Evolutionary conservation across 2,329 filamentous ascomycete genomes (phyloP).

Genomic region (Scytalidium lignicola): DNA sequence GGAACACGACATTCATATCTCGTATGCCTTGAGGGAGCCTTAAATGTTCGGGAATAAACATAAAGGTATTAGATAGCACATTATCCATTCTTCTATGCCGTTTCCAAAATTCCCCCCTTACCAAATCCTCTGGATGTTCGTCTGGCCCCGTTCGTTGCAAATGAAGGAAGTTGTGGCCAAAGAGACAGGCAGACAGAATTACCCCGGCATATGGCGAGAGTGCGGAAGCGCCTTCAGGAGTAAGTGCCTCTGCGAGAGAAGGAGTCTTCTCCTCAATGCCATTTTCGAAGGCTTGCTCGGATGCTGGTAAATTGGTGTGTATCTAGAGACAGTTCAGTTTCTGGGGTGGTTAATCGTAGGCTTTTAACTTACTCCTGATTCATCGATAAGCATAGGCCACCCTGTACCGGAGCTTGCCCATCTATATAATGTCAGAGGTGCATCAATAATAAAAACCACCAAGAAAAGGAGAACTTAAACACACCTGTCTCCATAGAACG

Average conservation of each 20-base stretch:
- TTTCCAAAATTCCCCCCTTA: slow-evolving; percentile 76
- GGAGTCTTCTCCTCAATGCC: slow-evolving; percentile 58
- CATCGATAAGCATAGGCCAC: slow-evolving; percentile 79
- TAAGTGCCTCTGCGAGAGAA: slow-evolving; percentile 59
- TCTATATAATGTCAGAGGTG: slow-evolving; percentile 30
- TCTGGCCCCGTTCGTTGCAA: slow-evolving; percentile 66
- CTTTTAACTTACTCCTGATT: slow-evolving; percentile 49
- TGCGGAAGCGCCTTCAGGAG: slow-evolving; percentile 41
- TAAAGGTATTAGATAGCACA: slow-evolving; percentile 68
- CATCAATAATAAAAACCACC: not conserved
- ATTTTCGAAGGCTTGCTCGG: slow-evolving; percentile 69
- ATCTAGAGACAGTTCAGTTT: slow-evolving; percentile 15
- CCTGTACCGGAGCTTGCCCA: slow-evolving; percentile 86
- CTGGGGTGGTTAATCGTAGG: slow-evolving; percentile 28
- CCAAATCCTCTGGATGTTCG: slow-evolving; percentile 69
- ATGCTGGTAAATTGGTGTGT: slow-evolving; percentile 72
- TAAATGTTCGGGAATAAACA: slow-evolving; percentile 71
- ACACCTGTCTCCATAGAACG: slow-evolving; percentile 64
- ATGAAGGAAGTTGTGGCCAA: slow-evolving; percentile 77
- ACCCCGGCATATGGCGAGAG: slow-evolving; percentile 71
- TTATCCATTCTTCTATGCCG: slow-evolving; percentile 81
- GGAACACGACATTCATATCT: slow-evolving; percentile 71
- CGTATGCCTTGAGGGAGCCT: slow-evolving; percentile 64
- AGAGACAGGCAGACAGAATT: slow-evolving; percentile 69
- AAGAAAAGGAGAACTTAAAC: not conserved